Evolutionary conservation across 768 basidiomycete species (phyloP), one percentile per base, ranked within the genome.

Genomic region (Leccinellum luteum): DNA sequence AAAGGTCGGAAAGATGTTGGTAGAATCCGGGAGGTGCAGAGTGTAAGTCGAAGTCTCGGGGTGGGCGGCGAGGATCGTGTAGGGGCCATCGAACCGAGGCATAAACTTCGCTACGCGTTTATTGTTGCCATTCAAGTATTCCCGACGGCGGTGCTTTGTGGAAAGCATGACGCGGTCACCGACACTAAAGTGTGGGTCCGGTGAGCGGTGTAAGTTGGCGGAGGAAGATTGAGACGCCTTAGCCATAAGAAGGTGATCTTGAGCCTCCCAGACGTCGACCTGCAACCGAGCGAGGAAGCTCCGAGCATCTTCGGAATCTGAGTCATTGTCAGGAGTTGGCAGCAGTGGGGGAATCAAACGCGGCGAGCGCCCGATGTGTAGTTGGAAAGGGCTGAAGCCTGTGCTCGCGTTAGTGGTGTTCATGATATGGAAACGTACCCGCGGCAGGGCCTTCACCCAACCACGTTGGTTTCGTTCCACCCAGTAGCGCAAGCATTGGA

Each of bases 91-190:
- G 17, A 49, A 74, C 0, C 65, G 54, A 0, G 76, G 74, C 67
- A 81, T 74, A 53, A 79, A 79, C 50, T 81, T 81, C 0, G 75
- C 76, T 0, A 74, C 75, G 0, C 68, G 61, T 4, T 69, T 64
- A 2, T 69, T 62, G 0, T 71, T 69, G 3, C 30, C 6, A 1
- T 28, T n/a, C 2, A 49, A 17, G 7, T 30, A 49, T 10, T 31
- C 28, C 0, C 0, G 41, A 35, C 63, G 32, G 0, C 67, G 58
- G 38, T 76, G 59, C 9, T 60, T 43, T 0, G 75, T 79, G 0
- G 75, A 73, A 0, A 81, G 60, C 60, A 76, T 32, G 14, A 32
- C 32, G 12, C 5, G 32, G 32, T 32, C 32, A 32, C 35, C 35
- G 17, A 8, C 17, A 7, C n/a, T 7, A 3, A 38, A 38, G 7